These are phyloP conservation scores for Scheffersomyces segobiensis DNA, from an alignment of 1,139 yeast species.

Conservation along the genomic window DNA sequence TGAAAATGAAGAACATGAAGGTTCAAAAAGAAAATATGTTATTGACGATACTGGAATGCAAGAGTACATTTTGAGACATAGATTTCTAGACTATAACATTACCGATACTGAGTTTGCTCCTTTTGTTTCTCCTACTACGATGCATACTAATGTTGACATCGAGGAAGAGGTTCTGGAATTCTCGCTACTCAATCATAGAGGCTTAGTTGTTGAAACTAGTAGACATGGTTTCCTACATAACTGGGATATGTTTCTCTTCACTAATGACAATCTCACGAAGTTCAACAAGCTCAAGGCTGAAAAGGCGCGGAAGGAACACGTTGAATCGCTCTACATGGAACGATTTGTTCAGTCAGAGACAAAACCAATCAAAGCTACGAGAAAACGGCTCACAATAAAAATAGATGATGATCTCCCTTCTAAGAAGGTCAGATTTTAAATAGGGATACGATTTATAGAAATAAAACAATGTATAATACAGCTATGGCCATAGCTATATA, in stretches of 20 bases:
- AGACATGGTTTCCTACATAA: conserved; percentile 12
- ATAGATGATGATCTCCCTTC: not conserved
- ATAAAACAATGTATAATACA: not conserved
- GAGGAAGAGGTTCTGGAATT: conserved; percentile 15
- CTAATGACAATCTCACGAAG: conserved; percentile 39
- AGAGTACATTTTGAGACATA: conserved; percentile 51
- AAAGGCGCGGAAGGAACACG: conserved; percentile 20
- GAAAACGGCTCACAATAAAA: not conserved
- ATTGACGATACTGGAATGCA: conserved; percentile 62
- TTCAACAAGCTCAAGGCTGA: conserved; percentile 28
- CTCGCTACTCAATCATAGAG: conserved; percentile 25
- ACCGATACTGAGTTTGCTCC: conserved; percentile 30
- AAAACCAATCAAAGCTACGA: conserved; percentile 8
- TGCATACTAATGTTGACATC: conserved; percentile 4
- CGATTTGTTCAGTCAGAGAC: conserved; percentile 15
- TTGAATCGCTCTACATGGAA: conserved; percentile 23
- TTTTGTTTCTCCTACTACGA: conserved; percentile 23
- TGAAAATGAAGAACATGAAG: conserved; percentile 14
- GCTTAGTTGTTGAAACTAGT: conserved; percentile 5
- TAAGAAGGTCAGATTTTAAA: conserved; percentile 27
- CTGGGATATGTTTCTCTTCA: conserved; percentile 51
- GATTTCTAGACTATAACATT: conserved; percentile 37
- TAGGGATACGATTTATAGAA: not conserved
- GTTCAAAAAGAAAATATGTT: conserved; percentile 29
- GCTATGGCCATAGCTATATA: not conserved